Percentiles rank a stretch among this genome's conserved stretches.
phyloP scores from a whole-genome alignment of 345 rosid genomes.

The Sisymbrium irio region DNA sequence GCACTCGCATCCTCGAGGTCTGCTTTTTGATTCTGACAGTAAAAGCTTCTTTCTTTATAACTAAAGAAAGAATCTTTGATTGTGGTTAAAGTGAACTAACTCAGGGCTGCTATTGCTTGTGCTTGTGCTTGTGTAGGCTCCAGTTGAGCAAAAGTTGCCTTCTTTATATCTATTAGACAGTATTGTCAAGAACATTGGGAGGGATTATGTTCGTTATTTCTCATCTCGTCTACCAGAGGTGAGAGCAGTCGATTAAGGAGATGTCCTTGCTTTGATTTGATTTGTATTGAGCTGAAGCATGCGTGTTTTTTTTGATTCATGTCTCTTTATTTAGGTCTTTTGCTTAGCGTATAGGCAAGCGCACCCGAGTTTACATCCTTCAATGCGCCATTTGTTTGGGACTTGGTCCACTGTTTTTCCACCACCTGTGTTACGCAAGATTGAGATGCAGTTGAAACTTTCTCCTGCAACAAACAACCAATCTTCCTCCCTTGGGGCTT shows the following conservation, averaged over 20 bases:
- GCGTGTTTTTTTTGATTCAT: not conserved
- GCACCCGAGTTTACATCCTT: conserved; percentile 57
- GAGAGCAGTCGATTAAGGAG: conserved; percentile 40
- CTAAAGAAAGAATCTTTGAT: not conserved
- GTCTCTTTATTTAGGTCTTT: conserved; percentile 57
- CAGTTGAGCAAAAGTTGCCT: conserved; percentile 86
- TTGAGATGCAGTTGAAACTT: conserved; percentile 66
- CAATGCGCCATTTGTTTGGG: conserved; percentile 94
- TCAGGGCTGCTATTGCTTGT: not conserved
- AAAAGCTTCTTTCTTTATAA: not conserved
- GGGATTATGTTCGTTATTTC: conserved; percentile 73
- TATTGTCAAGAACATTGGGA: conserved; percentile 89
- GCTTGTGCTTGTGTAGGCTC: conserved; percentile 54
- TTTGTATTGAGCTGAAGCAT: conserved; percentile 15
- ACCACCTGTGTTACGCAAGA: conserved; percentile 58
- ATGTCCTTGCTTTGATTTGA: not conserved
- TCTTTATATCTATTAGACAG: conserved; percentile 95
- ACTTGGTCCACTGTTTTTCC: conserved; percentile 95
- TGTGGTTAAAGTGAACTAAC: not conserved
- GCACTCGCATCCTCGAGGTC: conserved; percentile 90
- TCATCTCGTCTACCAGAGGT: conserved; percentile 93
- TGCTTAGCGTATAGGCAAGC: conserved; percentile 79
- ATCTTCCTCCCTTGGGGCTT: conserved; percentile 56
- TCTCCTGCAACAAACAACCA: conserved; percentile 50
- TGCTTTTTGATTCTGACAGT: not conserved